Conservation (phyloP, 306 rosid species). For the Betula pendula region DNA sequence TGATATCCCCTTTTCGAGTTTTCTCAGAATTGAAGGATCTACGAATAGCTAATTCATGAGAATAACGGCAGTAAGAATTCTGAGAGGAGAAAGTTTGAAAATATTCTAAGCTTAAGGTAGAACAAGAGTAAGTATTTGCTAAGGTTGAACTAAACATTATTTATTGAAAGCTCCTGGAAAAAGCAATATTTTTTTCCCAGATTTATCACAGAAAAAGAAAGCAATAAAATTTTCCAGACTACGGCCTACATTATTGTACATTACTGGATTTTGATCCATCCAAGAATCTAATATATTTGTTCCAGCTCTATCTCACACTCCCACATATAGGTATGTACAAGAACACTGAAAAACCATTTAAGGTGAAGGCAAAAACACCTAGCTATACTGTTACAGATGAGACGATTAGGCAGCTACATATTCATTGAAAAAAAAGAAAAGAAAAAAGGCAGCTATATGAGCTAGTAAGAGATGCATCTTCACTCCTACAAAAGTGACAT, state of each 20-base stretch:
- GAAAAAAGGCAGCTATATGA: constrained; percentile 22
- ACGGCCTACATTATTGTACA: constrained; percentile 23
- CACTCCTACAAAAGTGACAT: constrained; percentile 31
- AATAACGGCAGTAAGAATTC: neutral
- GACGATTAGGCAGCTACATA: neutral
- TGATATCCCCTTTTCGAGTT: neutral
- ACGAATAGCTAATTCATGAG: neutral
- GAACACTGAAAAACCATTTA: constrained; percentile 34
- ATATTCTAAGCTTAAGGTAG: too few relatives aligned
- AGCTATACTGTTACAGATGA: constrained; percentile 28
- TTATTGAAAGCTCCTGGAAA: constrained; percentile 10
- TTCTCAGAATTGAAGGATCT: neutral
- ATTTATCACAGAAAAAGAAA: neutral
- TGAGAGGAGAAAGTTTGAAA: too few relatives aligned
- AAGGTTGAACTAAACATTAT: neutral
- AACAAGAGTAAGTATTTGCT: too few relatives aligned
- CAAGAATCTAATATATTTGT: constrained; percentile 38
- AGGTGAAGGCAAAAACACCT: constrained; percentile 42
- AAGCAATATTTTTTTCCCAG: neutral
- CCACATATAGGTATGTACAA: constrained; percentile 40
- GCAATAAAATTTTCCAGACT: neutral
- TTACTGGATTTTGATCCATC: constrained; percentile 29
- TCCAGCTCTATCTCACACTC: constrained; percentile 34
- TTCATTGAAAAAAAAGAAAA: neutral
- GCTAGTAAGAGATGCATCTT: constrained; percentile 32